Conservation (phyloP, 176 grass and related monocot species). For the Eleusine coracana region DNA sequence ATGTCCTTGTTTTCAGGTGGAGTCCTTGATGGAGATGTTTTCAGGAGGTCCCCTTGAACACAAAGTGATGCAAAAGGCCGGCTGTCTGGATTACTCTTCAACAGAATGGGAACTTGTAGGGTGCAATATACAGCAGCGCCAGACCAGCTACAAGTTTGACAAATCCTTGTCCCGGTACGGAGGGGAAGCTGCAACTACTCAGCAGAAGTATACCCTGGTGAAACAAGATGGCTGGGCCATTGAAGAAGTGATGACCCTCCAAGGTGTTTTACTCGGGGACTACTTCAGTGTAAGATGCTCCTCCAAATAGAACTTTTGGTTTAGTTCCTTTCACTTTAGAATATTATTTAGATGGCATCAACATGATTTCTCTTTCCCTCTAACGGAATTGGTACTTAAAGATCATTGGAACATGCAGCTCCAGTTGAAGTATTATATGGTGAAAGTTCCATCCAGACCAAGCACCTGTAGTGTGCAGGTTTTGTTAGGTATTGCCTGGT, state of each 20-base stretch:
- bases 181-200: slow-evolving; percentile 75
- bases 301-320: background rate
- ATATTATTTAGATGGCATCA: background rate
- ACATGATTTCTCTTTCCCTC: background rate
- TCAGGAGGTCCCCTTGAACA: slow-evolving; percentile 72
- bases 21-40: slow-evolving; percentile 91
- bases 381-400: slow-evolving; percentile 4
- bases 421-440: slow-evolving; percentile 75
- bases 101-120: slow-evolving; percentile 77
- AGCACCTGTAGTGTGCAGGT: slow-evolving; percentile 71
- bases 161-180: slow-evolving; percentile 68
- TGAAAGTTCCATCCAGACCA: slow-evolving; percentile 49
- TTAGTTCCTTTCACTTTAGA: background rate
- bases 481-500: slow-evolving; percentile 78
- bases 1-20: slow-evolving; percentile 42
- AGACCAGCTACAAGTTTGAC: slow-evolving; percentile 74
- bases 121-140: slow-evolving; percentile 68
- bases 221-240: slow-evolving; percentile 77
- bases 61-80: slow-evolving; percentile 85
- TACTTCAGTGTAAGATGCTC: slow-evolving; percentile 64
- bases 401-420: slow-evolving; percentile 56
- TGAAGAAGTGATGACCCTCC: slow-evolving; percentile 75
- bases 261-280: slow-evolving; percentile 67
- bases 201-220: slow-evolving; percentile 70
- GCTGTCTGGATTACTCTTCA: slow-evolving; percentile 75